Base-by-base conservation (phyloP, 495 filamentous ascomycete genomes). In the Penicillium roqueforti region DNA sequence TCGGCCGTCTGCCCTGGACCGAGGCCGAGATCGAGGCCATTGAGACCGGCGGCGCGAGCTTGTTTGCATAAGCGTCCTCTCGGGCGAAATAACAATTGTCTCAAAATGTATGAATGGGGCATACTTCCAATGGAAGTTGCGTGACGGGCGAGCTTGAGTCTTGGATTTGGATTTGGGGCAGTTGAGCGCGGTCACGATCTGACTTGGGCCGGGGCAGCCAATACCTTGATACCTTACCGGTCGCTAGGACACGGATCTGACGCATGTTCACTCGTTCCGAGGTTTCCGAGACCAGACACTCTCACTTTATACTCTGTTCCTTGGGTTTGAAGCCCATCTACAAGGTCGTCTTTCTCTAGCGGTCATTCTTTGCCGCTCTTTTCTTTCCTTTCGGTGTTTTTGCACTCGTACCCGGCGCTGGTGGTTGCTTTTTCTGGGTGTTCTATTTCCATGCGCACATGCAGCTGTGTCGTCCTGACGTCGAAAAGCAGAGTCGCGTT, bases 1-100 rank as follows among this genome's bases (percentile, higher is more conserved):
- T 96, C 66, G 83, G 87, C 61, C 79, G 92, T 48, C 74, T 80
- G 13, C 78, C 83, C 16, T 85, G 89, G 70, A 85, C 77, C 23
- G 66, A 84, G 60, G 85, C 84, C 40, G 93, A 98, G 79, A 98
- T 98, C 53, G 95, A 97, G 68, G 91, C 91, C 29, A 80, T 98
- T 51, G 91, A 97, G 81, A 87, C 87, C 26, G 95, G 91, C 25
- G 93, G 93, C 50, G 93, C 92, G 13, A 88, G 83, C 60, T 62
- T 87, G 58, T 77, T 71, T 69, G 76, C 71, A 54, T 80, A 74
- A 76, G 63, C 47, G 14, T 13, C 9, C 16, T 32, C 14, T 44
- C 20, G 29, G 20, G 18, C 25, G 34, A 32, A 44, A 34, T 52
- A 26, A 62, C 34, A 53, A 53, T 38, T 42, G n/a, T 23, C 34